A percentile compares a stretch with the other conserved stretches of the same genome.
These are phyloP conservation scores for Chenopodium formosanum DNA, from an alignment of 148 eudicot species.

Conservation along the genomic window DNA sequence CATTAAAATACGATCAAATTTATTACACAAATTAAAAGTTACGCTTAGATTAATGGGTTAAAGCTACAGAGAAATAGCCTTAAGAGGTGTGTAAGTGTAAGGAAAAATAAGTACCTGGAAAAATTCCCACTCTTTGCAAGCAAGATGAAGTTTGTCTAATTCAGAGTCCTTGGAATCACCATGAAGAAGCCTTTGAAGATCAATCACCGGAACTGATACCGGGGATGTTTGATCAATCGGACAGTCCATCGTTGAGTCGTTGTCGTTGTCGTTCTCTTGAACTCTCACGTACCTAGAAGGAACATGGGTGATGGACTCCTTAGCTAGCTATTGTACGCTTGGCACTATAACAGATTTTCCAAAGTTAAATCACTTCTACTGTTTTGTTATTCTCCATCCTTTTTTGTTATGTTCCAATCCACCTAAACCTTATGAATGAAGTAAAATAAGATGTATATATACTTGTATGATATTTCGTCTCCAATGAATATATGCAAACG, in stretches of 20 bases:
- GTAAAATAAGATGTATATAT: too few species aligned
- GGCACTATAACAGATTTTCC: constrained; percentile 57
- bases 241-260: not conserved
- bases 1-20: too few species aligned
- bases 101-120: constrained; percentile 39
- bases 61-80: too few species aligned
- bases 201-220: constrained; percentile 38
- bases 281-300: constrained; percentile 44
- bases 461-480: too few species aligned
- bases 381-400: not conserved
- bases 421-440: too few species aligned
- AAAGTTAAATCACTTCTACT: constrained; percentile 34
- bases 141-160: constrained; percentile 36
- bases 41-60: too few species aligned
- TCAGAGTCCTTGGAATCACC: constrained; percentile 27
- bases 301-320: constrained; percentile 31
- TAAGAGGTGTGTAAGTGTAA: too few species aligned
- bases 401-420: too few species aligned
- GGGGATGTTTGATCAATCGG: not conserved
- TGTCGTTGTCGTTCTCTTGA: not conserved
- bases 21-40: too few species aligned
- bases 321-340: constrained; percentile 53
- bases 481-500: not conserved
- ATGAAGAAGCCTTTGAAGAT: constrained; percentile 30
- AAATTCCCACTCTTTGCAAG: constrained; percentile 59